phyloP scores from a whole-genome alignment of 179 eudicot species.

The Beta corolliflora region DNA sequence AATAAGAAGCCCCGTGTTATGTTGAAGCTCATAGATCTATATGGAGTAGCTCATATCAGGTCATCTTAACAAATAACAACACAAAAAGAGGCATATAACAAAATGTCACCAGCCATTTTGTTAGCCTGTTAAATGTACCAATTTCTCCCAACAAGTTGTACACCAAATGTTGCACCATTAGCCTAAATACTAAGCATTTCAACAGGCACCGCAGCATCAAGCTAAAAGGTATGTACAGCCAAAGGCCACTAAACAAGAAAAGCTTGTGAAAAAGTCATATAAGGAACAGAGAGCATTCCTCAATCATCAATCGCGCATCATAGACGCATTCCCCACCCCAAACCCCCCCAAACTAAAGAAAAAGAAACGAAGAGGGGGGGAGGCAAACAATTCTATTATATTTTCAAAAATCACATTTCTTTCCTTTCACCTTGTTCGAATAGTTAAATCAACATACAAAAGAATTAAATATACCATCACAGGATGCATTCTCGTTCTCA shows the following conservation, averaged over 20 bases:
- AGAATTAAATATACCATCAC: too few relatives aligned
- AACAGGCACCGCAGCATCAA: not conserved
- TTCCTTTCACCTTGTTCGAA: too few relatives aligned
- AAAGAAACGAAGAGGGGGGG: too few relatives aligned
- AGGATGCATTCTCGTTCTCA: too few relatives aligned
- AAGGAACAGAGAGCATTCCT: not conserved
- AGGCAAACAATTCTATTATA: too few relatives aligned
- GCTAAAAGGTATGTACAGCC: not conserved
- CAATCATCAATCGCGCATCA: not conserved
- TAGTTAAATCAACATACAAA: too few relatives aligned
- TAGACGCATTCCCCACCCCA: not conserved
- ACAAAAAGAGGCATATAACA: not conserved
- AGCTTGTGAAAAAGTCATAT: too few relatives aligned
- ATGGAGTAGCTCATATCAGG: slow-evolving; percentile 17
- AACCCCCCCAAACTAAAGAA: not conserved
- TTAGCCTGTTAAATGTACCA: not conserved
- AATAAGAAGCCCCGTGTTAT: slow-evolving; percentile 84
- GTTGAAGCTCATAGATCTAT: slow-evolving; percentile 75
- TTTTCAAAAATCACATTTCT: too few relatives aligned
- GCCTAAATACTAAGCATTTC: too few relatives aligned
- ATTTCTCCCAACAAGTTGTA: not conserved
- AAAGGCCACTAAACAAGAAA: too few relatives aligned
- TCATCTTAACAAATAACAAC: not conserved
- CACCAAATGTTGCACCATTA: not conserved
- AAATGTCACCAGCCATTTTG: slow-evolving; percentile 4